Conservation (phyloP, 495 filamentous ascomycete species). For the Lasiosphaeria ovina region DNA sequence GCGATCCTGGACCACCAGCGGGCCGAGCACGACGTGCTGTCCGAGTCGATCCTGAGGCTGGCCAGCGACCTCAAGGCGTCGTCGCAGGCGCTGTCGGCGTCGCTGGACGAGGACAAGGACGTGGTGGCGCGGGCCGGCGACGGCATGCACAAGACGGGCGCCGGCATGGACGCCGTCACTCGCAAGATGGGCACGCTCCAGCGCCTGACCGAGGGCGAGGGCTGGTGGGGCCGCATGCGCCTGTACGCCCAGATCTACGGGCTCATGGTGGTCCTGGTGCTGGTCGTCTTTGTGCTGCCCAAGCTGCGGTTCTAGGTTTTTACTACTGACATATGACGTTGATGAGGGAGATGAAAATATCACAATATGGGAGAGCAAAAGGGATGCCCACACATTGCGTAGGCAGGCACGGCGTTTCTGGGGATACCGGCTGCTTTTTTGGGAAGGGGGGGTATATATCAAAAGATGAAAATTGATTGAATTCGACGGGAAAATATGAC, state of each 20-base stretch:
- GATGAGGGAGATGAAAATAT: neutral
- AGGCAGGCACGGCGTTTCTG: no score
- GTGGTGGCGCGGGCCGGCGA: slow-evolving; percentile 66
- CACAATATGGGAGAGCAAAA: neutral
- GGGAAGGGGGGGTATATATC: no score
- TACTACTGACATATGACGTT: neutral
- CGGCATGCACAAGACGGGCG: slow-evolving; percentile 72
- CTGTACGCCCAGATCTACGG: slow-evolving; percentile 81
- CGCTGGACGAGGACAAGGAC: slow-evolving; percentile 69
- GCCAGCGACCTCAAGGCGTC: slow-evolving; percentile 75
- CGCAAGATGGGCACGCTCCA: slow-evolving; percentile 70
- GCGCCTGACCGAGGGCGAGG: slow-evolving; percentile 77
- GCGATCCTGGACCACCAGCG: slow-evolving; percentile 70
- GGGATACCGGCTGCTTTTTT: no score
- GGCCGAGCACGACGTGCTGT: slow-evolving; percentile 79
- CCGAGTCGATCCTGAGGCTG: slow-evolving; percentile 71
- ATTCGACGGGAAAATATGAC: no score
- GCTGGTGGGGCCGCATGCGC: slow-evolving; percentile 82
- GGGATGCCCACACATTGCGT: no score
- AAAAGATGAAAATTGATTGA: no score
- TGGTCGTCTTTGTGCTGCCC: slow-evolving; percentile 77
- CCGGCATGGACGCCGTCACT: slow-evolving; percentile 70
- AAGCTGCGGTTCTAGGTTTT: slow-evolving; percentile 73
- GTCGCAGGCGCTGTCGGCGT: slow-evolving; percentile 64
- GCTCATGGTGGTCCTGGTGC: slow-evolving; percentile 67